These are phyloP conservation scores for Bruguiera gymnorhiza DNA, from an alignment of 345 rosid genomes.

Conservation along the genomic window DNA sequence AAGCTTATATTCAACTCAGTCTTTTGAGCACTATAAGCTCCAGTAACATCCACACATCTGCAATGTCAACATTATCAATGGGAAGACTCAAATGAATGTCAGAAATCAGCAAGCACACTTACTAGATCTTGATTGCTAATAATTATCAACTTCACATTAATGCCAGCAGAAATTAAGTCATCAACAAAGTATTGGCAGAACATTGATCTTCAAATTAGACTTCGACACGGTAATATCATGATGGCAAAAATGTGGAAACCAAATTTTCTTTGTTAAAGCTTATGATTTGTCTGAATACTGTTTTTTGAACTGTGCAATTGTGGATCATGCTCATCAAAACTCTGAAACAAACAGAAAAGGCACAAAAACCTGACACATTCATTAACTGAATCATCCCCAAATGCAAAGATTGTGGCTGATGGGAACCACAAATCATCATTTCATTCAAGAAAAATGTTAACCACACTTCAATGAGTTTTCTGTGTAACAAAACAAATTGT, in stretches of 20 bases:
- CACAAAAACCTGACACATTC: no score
- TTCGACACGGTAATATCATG: background rate
- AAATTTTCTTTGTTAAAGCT: background rate
- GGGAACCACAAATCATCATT: no score
- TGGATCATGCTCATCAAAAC: no score
- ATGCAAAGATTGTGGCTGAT: no score
- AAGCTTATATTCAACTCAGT: slow-evolving; percentile 90
- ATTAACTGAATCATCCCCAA: no score
- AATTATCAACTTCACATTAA: background rate
- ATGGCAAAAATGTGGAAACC: background rate
- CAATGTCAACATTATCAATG: slow-evolving; percentile 27
- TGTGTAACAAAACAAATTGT: no score
- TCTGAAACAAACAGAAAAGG: no score
- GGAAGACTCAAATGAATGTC: background rate
- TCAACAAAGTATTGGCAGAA: background rate
- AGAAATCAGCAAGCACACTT: slow-evolving; percentile 1
- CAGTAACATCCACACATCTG: slow-evolving; percentile 97
- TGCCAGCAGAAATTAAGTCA: slow-evolving; percentile 7
- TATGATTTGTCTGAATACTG: no score
- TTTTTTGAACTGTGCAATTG: no score
- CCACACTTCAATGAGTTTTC: no score
- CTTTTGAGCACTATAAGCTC: slow-evolving; percentile 94
- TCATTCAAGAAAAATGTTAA: no score
- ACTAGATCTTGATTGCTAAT: slow-evolving; percentile 5
- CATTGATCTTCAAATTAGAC: background rate